Evolutionary conservation across 169 alveolate genomes (phyloP), one percentile per base, ranked within the genome.

Genomic region (Babesia sp.): DNA sequence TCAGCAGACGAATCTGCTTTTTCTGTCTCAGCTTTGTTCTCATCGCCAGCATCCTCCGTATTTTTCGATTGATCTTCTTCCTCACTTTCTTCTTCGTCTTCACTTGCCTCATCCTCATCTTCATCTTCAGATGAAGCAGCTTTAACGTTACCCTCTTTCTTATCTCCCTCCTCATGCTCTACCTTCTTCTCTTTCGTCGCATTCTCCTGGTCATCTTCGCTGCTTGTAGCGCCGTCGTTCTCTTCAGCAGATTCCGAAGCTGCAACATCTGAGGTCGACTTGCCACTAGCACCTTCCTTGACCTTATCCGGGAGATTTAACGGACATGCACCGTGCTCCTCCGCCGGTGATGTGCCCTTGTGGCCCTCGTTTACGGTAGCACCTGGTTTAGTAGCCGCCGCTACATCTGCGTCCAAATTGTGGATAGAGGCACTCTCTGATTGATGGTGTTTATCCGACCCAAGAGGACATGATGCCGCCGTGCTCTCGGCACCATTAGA

Each of bases 81-180:
- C 20, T 53, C 28, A 8, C 22, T 4, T 29, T 64, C 79, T 7
- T 54, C 75, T 36, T 53, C 26, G 8, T 58, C 81, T 11, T 82
- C 73, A 4, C 50, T 76, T 22, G 69, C 60, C 41, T 45, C 73
- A 24, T 69, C 72, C 44, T 54, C 28, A 28, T 78, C 75, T 29
- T 59, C 59, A 44, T 63, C 80, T 0, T 44, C 48, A 34, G 66
- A 50, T 31, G 46, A 36, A 14, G 53, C 77, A 26, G 53, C 68
- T 36, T 39, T 26, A 14, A 3, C 34, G n/a, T 42, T 28, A 1
- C n/a, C 63, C 5, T 33, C 22, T 42, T 55, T 20, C 28, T 55
- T 20, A 29, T 87, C 61, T 22, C 51, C 14, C 29, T 61, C 55
- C 28, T 71, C 56, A n/a, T 45, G 60, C 18, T 1, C 56, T 22